These are phyloP conservation scores for Cordia subcordata DNA, from an alignment of 257 asterid genomes.

Conservation along the genomic window DNA sequence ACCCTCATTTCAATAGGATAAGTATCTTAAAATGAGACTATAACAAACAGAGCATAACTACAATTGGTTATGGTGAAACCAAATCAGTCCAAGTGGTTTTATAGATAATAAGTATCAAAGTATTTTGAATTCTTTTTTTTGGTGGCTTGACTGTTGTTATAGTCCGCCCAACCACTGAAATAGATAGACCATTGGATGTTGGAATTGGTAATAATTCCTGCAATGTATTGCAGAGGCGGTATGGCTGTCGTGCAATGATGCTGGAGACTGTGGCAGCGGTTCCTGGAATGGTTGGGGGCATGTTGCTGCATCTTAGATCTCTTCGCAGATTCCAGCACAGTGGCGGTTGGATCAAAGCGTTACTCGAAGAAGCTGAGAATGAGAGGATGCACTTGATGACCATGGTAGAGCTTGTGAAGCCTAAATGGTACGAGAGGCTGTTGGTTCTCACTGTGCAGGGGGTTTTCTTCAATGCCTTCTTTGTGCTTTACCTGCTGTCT, in stretches of 20 bases:
- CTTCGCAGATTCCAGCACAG: conserved; percentile 83
- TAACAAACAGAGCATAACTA: no score
- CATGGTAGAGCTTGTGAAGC: conserved; percentile 87
- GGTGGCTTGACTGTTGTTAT: no score
- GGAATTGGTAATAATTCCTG: conserved; percentile 5
- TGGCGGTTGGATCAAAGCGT: conserved; percentile 95
- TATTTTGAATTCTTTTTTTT: no score
- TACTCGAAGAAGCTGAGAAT: conserved; percentile 95
- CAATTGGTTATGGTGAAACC: no score
- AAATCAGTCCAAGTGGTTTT: no score
- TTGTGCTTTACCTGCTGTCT: conserved; percentile 57
- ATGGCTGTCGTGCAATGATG: conserved; percentile 97
- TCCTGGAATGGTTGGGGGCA: conserved; percentile 95
- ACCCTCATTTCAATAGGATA: no score
- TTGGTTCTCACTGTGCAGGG: conserved; percentile 85
- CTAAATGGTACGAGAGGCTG: conserved; percentile 83
- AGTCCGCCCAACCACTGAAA: no score
- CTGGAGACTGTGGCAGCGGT: conserved; percentile 97
- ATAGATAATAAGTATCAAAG: no score
- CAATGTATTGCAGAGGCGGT: conserved; percentile 53
- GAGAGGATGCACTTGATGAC: conserved; percentile 99
- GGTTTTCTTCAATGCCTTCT: conserved; percentile 81
- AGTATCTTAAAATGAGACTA: no score
- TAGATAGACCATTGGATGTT: background rate
- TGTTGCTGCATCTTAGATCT: conserved; percentile 79